Evolutionary conservation across 1,284 basidiomycete genomes (phyloP), one percentile per base, ranked within the genome.

Genomic region (Peniophora sp.): DNA sequence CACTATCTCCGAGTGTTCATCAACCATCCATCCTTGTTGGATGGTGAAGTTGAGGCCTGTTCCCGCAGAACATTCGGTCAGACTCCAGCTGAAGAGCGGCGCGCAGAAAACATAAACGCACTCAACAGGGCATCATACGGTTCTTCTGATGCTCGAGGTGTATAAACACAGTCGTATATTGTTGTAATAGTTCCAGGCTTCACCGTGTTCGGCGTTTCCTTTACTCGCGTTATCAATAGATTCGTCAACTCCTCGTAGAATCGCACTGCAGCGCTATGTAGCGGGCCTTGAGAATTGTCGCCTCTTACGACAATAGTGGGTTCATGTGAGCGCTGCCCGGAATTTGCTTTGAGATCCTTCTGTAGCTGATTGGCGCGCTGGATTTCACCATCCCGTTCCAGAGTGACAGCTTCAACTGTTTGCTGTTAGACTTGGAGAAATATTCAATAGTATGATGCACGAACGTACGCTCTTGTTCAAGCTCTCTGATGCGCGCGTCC

Each of bases 381-480:
- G 44, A 45, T 45, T n/a, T 45, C 44, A 23, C n/a, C 44, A 10
- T 22, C 23, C 9, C 19, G 44, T 45, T 45, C 44, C 9, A 10
- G 20, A 9, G 9, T 45, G n/a, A 22, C 10, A 9, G 5, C 44
- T 1, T 9, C 10, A 20, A 45, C 44, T 45, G 44, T 5, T 8
- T 20, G 5, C 12, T 20, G 39, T 9, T 25, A 36, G 20, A 14
- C 41, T 14, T 19, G 49, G 16, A 24, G 47, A 16, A 14, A 34
- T 3, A 11, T 49, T 36, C 16, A n/a, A 9, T 20, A 17, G 20
- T 23, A n/a, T 20, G 14, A 9, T 36, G 12, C 19, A 36, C 14
- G 3, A 16, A 48, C 59, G 45, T 55, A 86, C 87, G 68, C 58
- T 59, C 60, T 43, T 72, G 68, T 51, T 75, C 66, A 48, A 83